Percentiles rank a stretch among this genome's conserved stretches.
phyloP scores from a whole-genome alignment of 495 filamentous ascomycete species.

The Neurospora sp. region DNA sequence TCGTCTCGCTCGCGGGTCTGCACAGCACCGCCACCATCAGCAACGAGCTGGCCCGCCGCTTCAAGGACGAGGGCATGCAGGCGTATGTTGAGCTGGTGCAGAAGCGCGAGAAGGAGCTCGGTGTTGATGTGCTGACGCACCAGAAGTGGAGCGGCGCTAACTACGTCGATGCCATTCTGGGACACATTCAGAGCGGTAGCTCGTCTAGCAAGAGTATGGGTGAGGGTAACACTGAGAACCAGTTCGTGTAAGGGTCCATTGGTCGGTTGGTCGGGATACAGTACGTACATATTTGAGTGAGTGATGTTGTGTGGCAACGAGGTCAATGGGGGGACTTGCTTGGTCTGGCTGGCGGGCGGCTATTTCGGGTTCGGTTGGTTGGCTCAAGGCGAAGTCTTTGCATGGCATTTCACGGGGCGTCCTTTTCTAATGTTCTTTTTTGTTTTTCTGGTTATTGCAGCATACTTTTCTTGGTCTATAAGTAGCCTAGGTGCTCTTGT shows the following conservation, averaged over 20 bases:
- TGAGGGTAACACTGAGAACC: constrained; percentile 66
- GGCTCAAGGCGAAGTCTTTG: neutral
- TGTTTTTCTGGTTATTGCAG: neutral
- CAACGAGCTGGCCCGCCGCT: constrained; percentile 67
- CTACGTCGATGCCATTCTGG: constrained; percentile 89
- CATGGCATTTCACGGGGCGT: neutral
- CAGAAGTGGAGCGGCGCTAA: constrained; percentile 95
- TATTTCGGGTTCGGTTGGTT: neutral
- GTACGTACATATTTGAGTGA: neutral
- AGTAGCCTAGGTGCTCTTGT: neutral
- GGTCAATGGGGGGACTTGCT: neutral
- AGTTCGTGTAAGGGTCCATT: constrained; percentile 30
- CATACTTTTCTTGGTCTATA: neutral
- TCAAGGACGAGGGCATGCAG: constrained; percentile 87
- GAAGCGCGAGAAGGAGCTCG: constrained; percentile 78
- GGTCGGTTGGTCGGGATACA: neutral
- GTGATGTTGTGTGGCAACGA: neutral
- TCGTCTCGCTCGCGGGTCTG: constrained; percentile 83
- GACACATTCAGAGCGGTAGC: constrained; percentile 86
- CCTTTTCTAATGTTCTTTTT: neutral
- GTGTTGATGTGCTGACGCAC: constrained; percentile 91
- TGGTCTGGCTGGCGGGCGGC: neutral
- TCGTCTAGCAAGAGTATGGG: constrained; percentile 75
- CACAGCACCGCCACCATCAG: constrained; percentile 85
- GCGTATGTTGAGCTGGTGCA: constrained; percentile 92